Evolutionary conservation across 306 rosid genomes (phyloP).

Genomic region (Carpinus fangiana): DNA sequence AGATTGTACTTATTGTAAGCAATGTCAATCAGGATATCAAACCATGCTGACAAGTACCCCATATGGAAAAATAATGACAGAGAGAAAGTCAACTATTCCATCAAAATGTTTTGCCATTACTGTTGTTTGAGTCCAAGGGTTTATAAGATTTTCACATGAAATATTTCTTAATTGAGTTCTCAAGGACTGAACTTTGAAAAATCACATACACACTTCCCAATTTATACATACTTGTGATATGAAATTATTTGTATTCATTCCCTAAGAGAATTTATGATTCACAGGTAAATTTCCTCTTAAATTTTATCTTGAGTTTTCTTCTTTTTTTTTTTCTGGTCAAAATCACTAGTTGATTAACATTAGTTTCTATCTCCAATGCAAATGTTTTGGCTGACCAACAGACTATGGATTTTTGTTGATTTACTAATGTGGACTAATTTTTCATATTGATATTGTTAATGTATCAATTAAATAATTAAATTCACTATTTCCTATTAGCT

Average conservation of each 20-base stretch:
- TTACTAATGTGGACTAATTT: no score
- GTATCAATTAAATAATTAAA: no score
- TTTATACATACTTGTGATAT: background rate
- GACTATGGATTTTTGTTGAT: background rate
- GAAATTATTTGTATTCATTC: background rate
- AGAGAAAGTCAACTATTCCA: background rate
- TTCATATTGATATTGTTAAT: no score
- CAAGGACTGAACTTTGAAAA: background rate
- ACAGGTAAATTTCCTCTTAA: background rate
- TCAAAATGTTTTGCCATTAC: background rate
- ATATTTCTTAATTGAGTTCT: background rate
- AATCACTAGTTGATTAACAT: constrained; percentile 1
- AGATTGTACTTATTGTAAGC: background rate
- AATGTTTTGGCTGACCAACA: background rate
- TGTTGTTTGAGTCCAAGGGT: background rate
- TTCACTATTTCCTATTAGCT: no score
- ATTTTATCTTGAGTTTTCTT: background rate
- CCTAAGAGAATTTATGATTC: background rate
- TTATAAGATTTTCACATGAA: background rate
- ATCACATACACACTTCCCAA: no score
- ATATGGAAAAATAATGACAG: background rate
- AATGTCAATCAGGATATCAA: background rate
- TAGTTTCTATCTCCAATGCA: background rate
- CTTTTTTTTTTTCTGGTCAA: background rate
- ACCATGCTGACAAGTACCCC: background rate